Conservation (phyloP, 2,329 filamentous ascomycete genomes). For the Trichoderma pleuroti region DNA sequence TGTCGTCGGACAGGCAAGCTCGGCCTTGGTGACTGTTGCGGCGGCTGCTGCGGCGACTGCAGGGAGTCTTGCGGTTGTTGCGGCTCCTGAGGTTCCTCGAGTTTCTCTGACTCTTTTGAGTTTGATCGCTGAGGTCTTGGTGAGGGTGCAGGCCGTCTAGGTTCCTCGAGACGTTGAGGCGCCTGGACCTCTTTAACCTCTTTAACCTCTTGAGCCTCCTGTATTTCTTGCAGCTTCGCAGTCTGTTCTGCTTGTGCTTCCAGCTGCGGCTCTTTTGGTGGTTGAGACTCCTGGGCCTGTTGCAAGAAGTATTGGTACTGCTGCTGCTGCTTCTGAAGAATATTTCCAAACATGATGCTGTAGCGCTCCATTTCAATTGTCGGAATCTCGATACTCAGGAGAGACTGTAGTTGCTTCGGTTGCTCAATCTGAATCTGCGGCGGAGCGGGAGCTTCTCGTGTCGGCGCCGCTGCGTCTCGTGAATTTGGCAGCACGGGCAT, state of each 20-base stretch:
- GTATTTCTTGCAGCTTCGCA: background rate
- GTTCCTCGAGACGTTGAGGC: background rate
- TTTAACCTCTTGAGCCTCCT: background rate
- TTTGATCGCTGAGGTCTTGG: background rate
- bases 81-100: background rate
- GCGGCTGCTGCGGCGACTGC: background rate
- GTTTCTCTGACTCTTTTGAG: background rate
- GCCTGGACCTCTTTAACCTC: background rate
- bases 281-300: background rate
- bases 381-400: slow-evolving; percentile 77
- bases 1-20: slow-evolving; percentile 54
- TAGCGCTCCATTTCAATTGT: slow-evolving; percentile 80
- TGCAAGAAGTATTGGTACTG: background rate
- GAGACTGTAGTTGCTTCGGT: slow-evolving; percentile 19
- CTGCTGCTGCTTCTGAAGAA: slow-evolving; percentile 51
- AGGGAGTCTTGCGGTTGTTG: background rate
- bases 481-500: background rate
- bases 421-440: background rate
- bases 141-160: background rate
- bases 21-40: background rate
- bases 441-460: background rate
- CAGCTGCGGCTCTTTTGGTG: background rate
- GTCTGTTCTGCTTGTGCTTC: background rate
- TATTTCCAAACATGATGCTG: slow-evolving; percentile 84
- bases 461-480: background rate